Percentiles rank a stretch among this genome's conserved stretches.
Evolutionary conservation across 257 asterid species (phyloP).

Genomic region (Henckelia pumila): DNA sequence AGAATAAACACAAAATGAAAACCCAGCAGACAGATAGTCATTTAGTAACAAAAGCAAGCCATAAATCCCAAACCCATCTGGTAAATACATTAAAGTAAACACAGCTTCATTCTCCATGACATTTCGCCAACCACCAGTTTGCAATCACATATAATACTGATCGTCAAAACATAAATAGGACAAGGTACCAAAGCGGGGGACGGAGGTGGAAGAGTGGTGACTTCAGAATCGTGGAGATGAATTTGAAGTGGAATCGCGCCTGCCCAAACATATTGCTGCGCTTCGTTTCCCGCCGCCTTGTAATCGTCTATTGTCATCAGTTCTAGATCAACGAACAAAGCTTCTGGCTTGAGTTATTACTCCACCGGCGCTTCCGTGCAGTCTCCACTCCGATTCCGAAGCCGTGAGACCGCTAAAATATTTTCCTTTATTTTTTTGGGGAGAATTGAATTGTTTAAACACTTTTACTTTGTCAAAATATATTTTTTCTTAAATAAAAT

Average conservation of each 20-base stretch:
- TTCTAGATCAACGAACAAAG: not conserved
- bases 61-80: not conserved
- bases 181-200: constrained; percentile 73
- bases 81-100: not conserved
- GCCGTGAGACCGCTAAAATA: not conserved
- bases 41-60: not conserved
- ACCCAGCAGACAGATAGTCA: not conserved
- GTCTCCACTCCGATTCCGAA: not conserved
- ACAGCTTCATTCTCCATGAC: not conserved
- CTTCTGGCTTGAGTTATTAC: not conserved
- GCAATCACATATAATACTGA: constrained; percentile 13
- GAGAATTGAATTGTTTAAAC: too few relatives aligned
- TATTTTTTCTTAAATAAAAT: too few relatives aligned
- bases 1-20: constrained; percentile 1
- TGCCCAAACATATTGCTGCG: constrained; percentile 74
- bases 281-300: constrained; percentile 57
- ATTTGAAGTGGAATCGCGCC: constrained; percentile 91
- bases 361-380: not conserved
- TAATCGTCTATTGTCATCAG: not conserved
- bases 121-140: constrained; percentile 12
- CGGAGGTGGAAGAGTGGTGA: constrained; percentile 89
- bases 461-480: too few relatives aligned
- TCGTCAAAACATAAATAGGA: not conserved
- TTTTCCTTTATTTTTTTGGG: too few relatives aligned
- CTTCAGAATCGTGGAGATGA: constrained; percentile 96